Conservation (phyloP, 164 flowering plant species). For the Stephania japonica region DNA sequence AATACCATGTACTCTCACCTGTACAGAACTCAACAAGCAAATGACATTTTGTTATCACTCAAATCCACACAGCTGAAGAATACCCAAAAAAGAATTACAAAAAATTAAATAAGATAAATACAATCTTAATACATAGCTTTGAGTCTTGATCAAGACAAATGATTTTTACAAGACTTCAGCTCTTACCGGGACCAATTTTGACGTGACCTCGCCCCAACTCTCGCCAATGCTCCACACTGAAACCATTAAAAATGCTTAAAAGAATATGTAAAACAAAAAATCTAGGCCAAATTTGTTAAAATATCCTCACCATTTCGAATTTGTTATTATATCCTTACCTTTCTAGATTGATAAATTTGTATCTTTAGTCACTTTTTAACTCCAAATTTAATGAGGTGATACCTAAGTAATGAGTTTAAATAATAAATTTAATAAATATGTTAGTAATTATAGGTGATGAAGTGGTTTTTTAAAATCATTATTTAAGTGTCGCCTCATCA, state of each 20-base stretch:
- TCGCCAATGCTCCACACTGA: conserved; percentile 24
- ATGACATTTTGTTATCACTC: background rate
- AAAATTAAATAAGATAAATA: background rate
- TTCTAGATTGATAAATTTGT: too few relatives aligned
- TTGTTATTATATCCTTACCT: too few relatives aligned
- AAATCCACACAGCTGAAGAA: background rate
- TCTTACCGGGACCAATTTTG: conserved; percentile 10
- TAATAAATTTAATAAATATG: too few relatives aligned
- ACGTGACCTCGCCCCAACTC: conserved; percentile 18
- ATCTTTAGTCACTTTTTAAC: too few relatives aligned
- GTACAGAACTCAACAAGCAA: background rate
- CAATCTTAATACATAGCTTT: background rate
- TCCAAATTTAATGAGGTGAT: too few relatives aligned
- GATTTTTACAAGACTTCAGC: background rate
- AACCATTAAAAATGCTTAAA: background rate
- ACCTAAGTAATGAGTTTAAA: too few relatives aligned
- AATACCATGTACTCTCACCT: background rate
- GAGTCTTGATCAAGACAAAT: background rate
- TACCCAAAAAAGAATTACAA: background rate
- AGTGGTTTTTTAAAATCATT: too few relatives aligned
- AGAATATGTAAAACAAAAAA: background rate
- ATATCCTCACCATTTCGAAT: too few relatives aligned
- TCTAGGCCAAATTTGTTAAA: too few relatives aligned
- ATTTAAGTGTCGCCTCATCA: too few relatives aligned
- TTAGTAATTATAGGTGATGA: too few relatives aligned